Evolutionary conservation across 768 basidiomycete species (phyloP).

Genomic region (Lanmaoa pseudosensibilis): DNA sequence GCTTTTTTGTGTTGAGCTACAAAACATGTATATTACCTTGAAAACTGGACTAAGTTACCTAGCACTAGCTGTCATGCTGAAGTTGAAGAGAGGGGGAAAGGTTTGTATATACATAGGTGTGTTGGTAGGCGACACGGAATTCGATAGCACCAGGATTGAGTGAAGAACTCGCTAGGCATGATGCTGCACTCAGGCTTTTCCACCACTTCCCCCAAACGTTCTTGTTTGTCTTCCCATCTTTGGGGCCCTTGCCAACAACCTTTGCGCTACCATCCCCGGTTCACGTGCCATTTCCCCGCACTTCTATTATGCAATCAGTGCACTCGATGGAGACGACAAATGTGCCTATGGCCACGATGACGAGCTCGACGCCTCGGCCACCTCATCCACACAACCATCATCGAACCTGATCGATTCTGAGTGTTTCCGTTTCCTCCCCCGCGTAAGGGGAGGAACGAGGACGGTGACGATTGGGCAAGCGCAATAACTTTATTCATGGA

Average conservation of each 20-base stretch:
- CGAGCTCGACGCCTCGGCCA: background rate
- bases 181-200: constrained; percentile 37
- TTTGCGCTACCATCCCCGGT: background rate
- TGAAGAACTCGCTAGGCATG: too few relatives aligned
- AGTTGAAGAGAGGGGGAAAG: too few relatives aligned
- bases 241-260: background rate
- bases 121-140: too few relatives aligned
- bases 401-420: background rate
- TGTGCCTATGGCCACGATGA: too few relatives aligned
- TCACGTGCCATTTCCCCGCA: constrained; percentile 6
- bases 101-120: too few relatives aligned
- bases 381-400: background rate
- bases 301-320: constrained; percentile 5
- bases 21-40: too few relatives aligned
- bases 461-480: background rate
- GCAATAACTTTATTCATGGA: background rate
- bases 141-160: too few relatives aligned
- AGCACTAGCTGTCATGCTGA: too few relatives aligned
- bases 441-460: background rate
- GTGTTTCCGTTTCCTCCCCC: constrained; percentile 20
- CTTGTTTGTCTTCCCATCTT: background rate
- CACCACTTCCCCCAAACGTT: constrained; percentile 42
- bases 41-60: too few relatives aligned
- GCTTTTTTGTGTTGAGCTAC: too few relatives aligned
- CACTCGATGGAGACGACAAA: background rate